phyloP scores from a whole-genome alignment of 257 asterid genomes.

The Buddleja alternifolia region DNA sequence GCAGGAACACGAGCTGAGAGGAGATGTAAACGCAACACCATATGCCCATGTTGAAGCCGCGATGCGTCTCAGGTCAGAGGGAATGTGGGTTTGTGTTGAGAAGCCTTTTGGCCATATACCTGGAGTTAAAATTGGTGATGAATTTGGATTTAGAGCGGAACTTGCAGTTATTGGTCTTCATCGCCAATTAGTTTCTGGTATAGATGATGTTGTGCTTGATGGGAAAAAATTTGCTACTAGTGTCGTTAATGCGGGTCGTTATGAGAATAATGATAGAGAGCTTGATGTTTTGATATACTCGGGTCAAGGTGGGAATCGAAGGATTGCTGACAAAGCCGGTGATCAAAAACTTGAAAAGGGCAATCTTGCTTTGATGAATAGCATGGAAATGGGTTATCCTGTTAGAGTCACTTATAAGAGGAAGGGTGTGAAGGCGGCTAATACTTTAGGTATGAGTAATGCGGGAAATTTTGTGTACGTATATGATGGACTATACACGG shows the following conservation, averaged over 20 bases:
- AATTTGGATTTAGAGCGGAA: conserved; percentile 65
- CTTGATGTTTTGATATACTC: conserved; percentile 55
- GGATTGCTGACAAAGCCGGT: conserved; percentile 27
- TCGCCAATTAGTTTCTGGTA: conserved; percentile 48
- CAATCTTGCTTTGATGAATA: conserved; percentile 65
- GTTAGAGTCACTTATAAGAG: conserved; percentile 67
- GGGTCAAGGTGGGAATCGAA: conserved; percentile 71
- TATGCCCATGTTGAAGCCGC: conserved; percentile 25
- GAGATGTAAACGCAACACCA: conserved; percentile 20
- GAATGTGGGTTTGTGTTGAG: conserved; percentile 15
- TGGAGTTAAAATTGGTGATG: conserved; percentile 74
- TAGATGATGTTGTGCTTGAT: conserved; percentile 39
- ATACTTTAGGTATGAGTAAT: conserved; percentile 19
- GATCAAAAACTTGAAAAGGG: conserved; percentile 82
- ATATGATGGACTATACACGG: conserved; percentile 69
- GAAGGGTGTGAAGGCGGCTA: conserved; percentile 28
- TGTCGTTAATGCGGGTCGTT: conserved; percentile 66
- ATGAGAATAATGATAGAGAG: conserved; percentile 39
- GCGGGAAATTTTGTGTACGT: conserved; percentile 39
- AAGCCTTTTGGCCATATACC: conserved; percentile 58
- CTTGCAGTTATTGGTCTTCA: conserved; percentile 70
- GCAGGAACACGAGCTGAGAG: conserved; percentile 37
- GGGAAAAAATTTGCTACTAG: conserved; percentile 60
- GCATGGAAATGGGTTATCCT: conserved; percentile 49
- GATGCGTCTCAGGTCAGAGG: conserved; percentile 19